Evolutionary conservation across 176 grass and related monocot genomes (phyloP).

Genomic region (Ensete ventricosum): DNA sequence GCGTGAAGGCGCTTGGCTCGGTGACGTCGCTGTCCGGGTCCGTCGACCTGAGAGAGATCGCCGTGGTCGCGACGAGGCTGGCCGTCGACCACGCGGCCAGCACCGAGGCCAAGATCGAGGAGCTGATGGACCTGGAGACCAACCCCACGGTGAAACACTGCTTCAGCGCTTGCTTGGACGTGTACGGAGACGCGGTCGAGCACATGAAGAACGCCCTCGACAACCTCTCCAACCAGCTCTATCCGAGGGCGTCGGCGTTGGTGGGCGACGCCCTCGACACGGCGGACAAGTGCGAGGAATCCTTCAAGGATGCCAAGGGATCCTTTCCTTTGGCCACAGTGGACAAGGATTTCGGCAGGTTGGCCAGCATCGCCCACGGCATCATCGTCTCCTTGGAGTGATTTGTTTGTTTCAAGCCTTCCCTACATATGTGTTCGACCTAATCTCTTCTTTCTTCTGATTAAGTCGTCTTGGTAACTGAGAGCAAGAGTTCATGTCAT

Average conservation of each 20-base stretch:
- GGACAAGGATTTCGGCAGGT: constrained; percentile 47
- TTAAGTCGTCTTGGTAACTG: not conserved
- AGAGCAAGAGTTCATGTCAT: too few relatives aligned
- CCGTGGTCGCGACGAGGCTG: constrained; percentile 29
- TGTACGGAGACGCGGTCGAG: constrained; percentile 48
- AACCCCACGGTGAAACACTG: not conserved
- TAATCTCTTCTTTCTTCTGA: not conserved
- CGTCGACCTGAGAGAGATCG: constrained; percentile 24
- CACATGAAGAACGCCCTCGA: constrained; percentile 33
- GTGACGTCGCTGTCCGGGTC: not conserved
- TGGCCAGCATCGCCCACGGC: constrained; percentile 43
- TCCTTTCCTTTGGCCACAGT: constrained; percentile 37
- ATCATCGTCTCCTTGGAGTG: constrained; percentile 21
- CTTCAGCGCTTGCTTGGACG: constrained; percentile 25
- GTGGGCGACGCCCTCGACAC: constrained; percentile 45
- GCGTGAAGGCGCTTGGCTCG: constrained; percentile 31
- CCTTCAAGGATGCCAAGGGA: constrained; percentile 42
- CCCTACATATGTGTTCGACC: not conserved
- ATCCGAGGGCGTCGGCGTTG: constrained; percentile 24
- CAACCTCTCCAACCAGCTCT: constrained; percentile 21
- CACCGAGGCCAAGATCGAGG: constrained; percentile 30
- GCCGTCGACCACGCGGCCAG: constrained; percentile 28
- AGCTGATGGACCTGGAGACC: constrained; percentile 25
- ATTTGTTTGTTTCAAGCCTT: too few relatives aligned
- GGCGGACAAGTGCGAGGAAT: constrained; percentile 53